Evolutionary conservation across 2,329 filamentous ascomycete species (phyloP).

Genomic region (Periconia sp.): DNA sequence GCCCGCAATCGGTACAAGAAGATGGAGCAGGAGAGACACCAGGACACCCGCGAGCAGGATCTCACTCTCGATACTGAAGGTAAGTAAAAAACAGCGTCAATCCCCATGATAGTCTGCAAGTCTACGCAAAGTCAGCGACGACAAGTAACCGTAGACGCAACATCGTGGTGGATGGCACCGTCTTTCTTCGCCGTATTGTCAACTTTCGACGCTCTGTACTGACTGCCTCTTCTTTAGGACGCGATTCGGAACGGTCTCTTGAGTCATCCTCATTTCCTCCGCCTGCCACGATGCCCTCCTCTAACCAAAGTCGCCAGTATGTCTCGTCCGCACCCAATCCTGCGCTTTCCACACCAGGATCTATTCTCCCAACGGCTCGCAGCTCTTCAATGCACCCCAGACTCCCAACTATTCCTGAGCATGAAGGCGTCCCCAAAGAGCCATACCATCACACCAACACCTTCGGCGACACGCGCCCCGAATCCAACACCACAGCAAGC

Average conservation of each 20-base stretch:
- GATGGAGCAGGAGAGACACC: constrained; percentile 2
- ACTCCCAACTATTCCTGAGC: neutral
- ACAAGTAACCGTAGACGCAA: no score
- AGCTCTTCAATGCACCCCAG: neutral
- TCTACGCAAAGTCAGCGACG: no score
- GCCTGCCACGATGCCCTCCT: neutral
- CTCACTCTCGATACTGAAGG: neutral
- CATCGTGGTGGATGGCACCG: no score
- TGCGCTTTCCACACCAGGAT: neutral
- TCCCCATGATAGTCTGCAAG: no score
- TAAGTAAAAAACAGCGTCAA: no score
- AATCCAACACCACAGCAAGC: no score
- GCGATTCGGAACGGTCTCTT: neutral
- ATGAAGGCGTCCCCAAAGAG: neutral
- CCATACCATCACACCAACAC: neutral
- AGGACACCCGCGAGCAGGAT: neutral
- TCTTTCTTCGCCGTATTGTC: no score
- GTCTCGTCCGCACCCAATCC: neutral
- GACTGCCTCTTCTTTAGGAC: no score
- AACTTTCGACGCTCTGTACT: no score
- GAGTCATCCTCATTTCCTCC: neutral
- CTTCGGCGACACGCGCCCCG: no score
- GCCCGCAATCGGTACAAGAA: constrained; percentile 14
- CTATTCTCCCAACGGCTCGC: neutral
- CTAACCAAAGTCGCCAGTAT: neutral